Evolutionary conservation across 2,329 filamentous ascomycete species (phyloP).

Genomic region (Diaporthe nobilis): DNA sequence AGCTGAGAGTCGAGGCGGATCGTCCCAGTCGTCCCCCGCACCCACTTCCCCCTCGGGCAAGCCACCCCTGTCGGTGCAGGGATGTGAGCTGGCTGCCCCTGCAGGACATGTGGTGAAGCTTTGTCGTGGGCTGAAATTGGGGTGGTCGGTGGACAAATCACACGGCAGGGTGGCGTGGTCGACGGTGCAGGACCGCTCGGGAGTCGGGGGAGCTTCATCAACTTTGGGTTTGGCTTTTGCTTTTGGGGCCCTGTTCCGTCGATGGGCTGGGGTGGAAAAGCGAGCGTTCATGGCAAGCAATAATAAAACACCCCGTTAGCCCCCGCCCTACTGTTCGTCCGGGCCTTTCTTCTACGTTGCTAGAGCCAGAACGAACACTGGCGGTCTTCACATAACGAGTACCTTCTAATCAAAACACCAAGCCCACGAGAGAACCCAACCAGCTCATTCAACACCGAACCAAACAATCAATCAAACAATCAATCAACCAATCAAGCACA

Average conservation of each 20-base stretch:
- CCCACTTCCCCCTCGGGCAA: not conserved
- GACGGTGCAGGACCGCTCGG: slow-evolving; percentile 1
- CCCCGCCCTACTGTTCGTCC: not conserved
- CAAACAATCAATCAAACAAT: not conserved
- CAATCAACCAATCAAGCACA: slow-evolving; percentile 33
- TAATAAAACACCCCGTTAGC: not conserved
- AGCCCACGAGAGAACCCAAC: not conserved
- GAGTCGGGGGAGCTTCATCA: slow-evolving; percentile 40
- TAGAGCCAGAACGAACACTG: not conserved
- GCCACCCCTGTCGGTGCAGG: not conserved
- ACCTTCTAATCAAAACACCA: not conserved
- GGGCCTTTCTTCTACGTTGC: too few species aligned
- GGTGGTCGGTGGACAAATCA: slow-evolving; percentile 19
- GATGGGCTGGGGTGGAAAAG: slow-evolving; percentile 10
- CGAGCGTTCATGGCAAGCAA: not conserved
- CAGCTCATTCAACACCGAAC: not conserved
- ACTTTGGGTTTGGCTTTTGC: slow-evolving; percentile 45
- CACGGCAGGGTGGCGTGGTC: slow-evolving; percentile 26
- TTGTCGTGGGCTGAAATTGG: slow-evolving; percentile 22
- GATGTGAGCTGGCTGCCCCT: slow-evolving; percentile 25
- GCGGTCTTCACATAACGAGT: not conserved
- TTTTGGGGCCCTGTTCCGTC: slow-evolving; percentile 5
- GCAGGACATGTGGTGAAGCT: slow-evolving; percentile 21
- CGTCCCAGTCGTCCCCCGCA: slow-evolving; percentile 10
- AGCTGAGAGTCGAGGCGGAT: not conserved